Evolutionary conservation across 495 filamentous ascomycete species (phyloP).

Genomic region (Aspergillus sparsus): DNA sequence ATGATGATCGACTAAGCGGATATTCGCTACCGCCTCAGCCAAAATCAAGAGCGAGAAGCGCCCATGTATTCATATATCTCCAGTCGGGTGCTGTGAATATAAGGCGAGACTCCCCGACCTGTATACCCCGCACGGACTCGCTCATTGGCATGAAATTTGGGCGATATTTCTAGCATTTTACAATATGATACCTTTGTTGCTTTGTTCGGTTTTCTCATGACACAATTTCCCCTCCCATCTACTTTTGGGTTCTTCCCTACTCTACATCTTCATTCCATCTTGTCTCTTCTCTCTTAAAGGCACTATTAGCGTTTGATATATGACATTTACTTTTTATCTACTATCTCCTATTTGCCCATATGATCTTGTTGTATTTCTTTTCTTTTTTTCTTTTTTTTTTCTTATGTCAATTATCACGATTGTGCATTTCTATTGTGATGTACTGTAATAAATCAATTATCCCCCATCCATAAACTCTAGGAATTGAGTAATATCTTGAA

Average conservation of each 20-base stretch:
- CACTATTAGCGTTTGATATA: conserved; percentile 25
- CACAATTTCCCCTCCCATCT: conserved; percentile 31
- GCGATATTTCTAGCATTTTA: conserved; percentile 30
- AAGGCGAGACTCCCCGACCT: conserved; percentile 6
- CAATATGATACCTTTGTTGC: conserved; percentile 43
- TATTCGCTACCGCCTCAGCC: neutral
- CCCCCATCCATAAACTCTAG: no score
- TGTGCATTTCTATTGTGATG: conserved; percentile 26
- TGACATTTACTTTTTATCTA: conserved; percentile 6
- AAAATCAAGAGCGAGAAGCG: conserved; percentile 11
- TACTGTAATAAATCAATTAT: conserved; percentile 15
- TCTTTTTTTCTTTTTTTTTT: conserved; percentile 11
- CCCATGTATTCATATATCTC: neutral
- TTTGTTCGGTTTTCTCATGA: conserved; percentile 30
- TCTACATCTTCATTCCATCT: conserved; percentile 27
- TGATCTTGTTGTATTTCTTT: conserved; percentile 4
- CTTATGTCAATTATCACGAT: conserved; percentile 28
- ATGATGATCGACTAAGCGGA: conserved; percentile 84
- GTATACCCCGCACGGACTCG: conserved; percentile 21
- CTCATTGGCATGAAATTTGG: conserved; percentile 29
- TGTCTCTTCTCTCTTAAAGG: conserved; percentile 24
- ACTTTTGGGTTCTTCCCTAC: conserved; percentile 18
- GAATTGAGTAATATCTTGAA: no score
- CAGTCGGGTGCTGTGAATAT: neutral
- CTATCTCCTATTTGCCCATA: neutral